phyloP scores from a whole-genome alignment of 2,329 filamentous ascomycete species.

The Phaeosphaeriaceae sp. region DNA sequence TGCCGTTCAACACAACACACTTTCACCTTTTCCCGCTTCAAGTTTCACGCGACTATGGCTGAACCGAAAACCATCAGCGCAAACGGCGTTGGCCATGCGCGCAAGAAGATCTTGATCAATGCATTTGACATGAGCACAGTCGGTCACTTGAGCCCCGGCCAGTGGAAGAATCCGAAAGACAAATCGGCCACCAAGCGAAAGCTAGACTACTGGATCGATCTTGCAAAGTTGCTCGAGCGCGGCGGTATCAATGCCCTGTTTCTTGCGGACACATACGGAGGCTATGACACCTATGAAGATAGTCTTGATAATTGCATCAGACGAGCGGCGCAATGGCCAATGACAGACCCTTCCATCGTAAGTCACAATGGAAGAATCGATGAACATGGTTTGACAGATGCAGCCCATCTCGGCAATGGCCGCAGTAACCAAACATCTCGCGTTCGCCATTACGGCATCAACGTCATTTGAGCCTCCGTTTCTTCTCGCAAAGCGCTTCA shows the following conservation, averaged over 20 bases:
- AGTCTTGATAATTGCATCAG: constrained; percentile 68
- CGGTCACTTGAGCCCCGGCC: constrained; percentile 69
- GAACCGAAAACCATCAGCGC: constrained; percentile 13
- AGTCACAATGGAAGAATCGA: no score
- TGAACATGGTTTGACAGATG: constrained; percentile 9
- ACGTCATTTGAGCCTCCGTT: constrained; percentile 70
- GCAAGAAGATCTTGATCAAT: constrained; percentile 66
- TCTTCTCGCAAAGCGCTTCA: constrained; percentile 67
- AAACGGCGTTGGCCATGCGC: constrained; percentile 1
- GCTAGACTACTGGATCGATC: constrained; percentile 68
- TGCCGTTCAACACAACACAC: background rate
- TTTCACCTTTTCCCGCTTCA: background rate
- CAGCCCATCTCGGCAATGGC: constrained; percentile 66
- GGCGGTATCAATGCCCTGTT: constrained; percentile 71
- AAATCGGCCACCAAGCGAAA: constrained; percentile 66
- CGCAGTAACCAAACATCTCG: constrained; percentile 68
- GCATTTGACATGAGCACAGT: constrained; percentile 72
- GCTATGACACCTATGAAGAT: constrained; percentile 68
- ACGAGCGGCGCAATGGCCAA: constrained; percentile 68
- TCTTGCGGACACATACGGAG: constrained; percentile 70
- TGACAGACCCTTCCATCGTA: constrained; percentile 70
- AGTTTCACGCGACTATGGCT: constrained; percentile 14
- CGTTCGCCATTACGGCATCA: constrained; percentile 68
- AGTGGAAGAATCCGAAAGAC: constrained; percentile 73
- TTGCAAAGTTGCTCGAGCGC: constrained; percentile 67